Conservation (phyloP, 1,284 basidiomycete genomes). For the Fomitopsis palustris region DNA sequence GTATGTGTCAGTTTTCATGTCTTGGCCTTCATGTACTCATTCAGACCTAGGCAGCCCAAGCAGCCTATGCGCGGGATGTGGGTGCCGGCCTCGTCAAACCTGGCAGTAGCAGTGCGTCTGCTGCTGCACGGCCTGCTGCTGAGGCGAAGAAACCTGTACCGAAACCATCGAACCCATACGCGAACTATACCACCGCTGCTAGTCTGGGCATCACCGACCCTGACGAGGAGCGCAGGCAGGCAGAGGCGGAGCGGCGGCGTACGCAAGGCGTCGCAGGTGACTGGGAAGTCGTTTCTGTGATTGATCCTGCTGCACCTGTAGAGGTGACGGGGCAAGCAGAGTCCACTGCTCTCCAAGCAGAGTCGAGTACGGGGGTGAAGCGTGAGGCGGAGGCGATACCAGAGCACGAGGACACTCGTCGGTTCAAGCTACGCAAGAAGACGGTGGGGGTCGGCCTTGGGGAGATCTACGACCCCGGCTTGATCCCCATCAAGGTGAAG, state of each 20-base stretch:
- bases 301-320: conserved; percentile 21
- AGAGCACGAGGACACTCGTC: conserved; percentile 54
- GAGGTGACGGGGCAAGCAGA: conserved; percentile 4
- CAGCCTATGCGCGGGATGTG: conserved; percentile 71
- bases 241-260: conserved; percentile 55
- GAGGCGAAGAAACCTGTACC: conserved; percentile 38
- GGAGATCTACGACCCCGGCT: conserved; percentile 69
- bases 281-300: conserved; percentile 74
- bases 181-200: conserved; percentile 85
- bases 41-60: conserved; percentile 58
- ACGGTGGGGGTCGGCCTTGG: conserved; percentile 52
- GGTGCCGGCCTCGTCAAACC: conserved; percentile 58
- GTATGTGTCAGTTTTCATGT: conserved; percentile 38
- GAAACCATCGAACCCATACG: conserved; percentile 67
- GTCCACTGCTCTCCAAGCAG: conserved; percentile 8
- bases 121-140: conserved; percentile 34
- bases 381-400: conserved; percentile 27
- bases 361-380: conserved; percentile 24
- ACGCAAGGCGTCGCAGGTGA: conserved; percentile 76
- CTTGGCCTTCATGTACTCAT: neutral
- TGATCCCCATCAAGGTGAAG: conserved; percentile 60
- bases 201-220: conserved; percentile 79
- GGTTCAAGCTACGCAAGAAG: conserved; percentile 67
- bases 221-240: conserved; percentile 56
- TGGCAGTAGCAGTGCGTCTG: conserved; percentile 31